Evolutionary conservation across 1,284 basidiomycete genomes (phyloP), one percentile per base, ranked within the genome.

Genomic region (Fomitopsis betulina): DNA sequence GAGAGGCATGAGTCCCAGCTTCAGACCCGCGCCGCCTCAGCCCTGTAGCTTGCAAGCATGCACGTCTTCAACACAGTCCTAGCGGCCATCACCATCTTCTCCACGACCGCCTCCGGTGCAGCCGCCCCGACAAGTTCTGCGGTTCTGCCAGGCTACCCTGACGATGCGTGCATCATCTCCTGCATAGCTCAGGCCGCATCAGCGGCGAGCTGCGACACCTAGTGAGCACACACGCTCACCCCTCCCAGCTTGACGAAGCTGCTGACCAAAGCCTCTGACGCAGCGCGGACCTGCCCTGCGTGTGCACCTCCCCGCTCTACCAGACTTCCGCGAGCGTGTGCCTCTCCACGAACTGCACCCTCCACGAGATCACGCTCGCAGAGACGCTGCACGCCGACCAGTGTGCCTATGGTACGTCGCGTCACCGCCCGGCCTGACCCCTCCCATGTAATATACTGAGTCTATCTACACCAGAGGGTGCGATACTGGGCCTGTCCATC

Each of bases 301-400:
- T 74, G 59, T 74, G 73, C 60, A 61, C 65, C 13, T 65, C 62
- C 21, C 52, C 61, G 3, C 47, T 57, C 6, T 73, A 73, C 71
- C 66, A 70, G 62, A 63, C 59, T 38, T 58, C 56, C 23, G 68
- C 69, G 23, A 57, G 55, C 1, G 47, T 65, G 5, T 74, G 72
- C 63, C 62, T 65, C 19, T 56, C 53, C 35, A 63, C 62, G 37
- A 67, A 67, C 63, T 73, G 71, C 61, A 65, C 70, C 27, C 27
- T 66, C 8, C 38, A 19, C 19, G 40, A 55, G 27, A 27, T 19
- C n/a, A 23, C 27, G 40, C 17, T 55, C 10, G 53, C 53, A 8
- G 19, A 39, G 30, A 38, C 38, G 5, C 25, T 55, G 32, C 53
- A 55, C 7, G 23, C 27, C 15, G 53, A 55, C 40, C 53, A 55